Evolutionary conservation across 2,329 filamentous ascomycete genomes (phyloP), one percentile per base, ranked within the genome.

Genomic region (Sporothrix variecibatus): DNA sequence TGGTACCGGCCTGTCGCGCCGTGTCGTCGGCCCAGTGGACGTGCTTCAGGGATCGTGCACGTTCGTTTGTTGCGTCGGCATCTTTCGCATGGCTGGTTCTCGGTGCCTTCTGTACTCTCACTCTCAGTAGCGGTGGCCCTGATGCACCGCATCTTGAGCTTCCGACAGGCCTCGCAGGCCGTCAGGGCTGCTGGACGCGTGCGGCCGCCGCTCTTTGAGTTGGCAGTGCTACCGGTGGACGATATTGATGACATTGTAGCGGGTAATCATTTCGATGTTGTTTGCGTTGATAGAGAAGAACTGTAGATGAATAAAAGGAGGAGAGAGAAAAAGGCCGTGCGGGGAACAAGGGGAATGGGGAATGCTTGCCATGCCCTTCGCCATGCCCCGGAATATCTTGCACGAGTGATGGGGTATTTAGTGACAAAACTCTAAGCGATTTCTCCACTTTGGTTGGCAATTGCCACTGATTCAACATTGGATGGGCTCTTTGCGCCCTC

Each of bases 101-200:
- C 56, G 11, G 23, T 28, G 28, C 26, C 3, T 20, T 60, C 23
- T 31, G 23, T 56, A n/a, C n/a, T 6, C 51, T 28, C 12, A 1
- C 26, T 53, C 9, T 53, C 49, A 3, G 49, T 23, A 5, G 49
- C 20, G n/a, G 38, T 4, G n/a, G 40, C 38, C 62, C 62, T 38
- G n/a, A 67, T 67, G 40, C 62, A 67, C n/a, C 62, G 62, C 62
- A 67, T 67, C 62, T 67, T 67, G 12, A 67, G 62, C 40, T 67
- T 67, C 23, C 62, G 62, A 49, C 62, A 67, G n/a, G 40, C 38
- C 62, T 49, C 62, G 40, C 62, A 67, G 62, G 62, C 62, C 40
- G 62, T 67, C 62, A 67, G n/a, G 11, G 62, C 62, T 7, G 62
- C 62, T n/a, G 62, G 62, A 3, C 62, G 62, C 38, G 40, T 67